Conservation (phyloP, 495 filamentous ascomycete species). For the Chaetomium tenue region DNA sequence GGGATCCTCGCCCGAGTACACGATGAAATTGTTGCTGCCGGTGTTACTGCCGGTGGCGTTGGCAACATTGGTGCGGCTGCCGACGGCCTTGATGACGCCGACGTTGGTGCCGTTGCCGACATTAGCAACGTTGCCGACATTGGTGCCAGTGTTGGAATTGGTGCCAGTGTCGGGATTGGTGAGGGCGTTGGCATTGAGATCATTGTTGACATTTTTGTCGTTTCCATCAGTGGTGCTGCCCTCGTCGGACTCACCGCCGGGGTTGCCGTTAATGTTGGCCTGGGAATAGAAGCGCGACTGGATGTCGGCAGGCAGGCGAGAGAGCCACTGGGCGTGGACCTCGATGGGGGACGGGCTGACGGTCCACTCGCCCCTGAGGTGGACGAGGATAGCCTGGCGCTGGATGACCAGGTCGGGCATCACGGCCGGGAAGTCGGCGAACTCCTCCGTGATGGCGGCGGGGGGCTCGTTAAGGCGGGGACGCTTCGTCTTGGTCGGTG, state of each 20-base stretch:
- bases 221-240: not conserved
- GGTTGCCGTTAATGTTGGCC: not conserved
- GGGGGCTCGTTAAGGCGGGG: conserved; percentile 30
- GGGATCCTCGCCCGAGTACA: no score
- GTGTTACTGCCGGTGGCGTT: not conserved
- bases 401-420: conserved; percentile 39
- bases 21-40: no score
- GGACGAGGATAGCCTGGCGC: conserved; percentile 39
- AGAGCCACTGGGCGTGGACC: conserved; percentile 27
- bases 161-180: not conserved
- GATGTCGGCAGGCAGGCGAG: conserved; percentile 2
- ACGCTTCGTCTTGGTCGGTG: not conserved
- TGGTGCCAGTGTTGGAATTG: not conserved
- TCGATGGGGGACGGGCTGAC: conserved; percentile 27
- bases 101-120: not conserved
- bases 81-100: not conserved
- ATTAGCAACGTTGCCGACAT: not conserved
- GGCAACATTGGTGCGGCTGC: no score
- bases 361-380: conserved; percentile 48
- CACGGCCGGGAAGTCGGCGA: conserved; percentile 41
- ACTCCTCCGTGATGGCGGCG: conserved; percentile 36
- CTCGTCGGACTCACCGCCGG: not conserved
- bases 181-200: no score
- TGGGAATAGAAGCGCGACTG: conserved; percentile 10
- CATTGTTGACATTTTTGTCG: no score